Base-by-base conservation (phyloP, 768 basidiomycete genomes). In the Vararia minispora region DNA sequence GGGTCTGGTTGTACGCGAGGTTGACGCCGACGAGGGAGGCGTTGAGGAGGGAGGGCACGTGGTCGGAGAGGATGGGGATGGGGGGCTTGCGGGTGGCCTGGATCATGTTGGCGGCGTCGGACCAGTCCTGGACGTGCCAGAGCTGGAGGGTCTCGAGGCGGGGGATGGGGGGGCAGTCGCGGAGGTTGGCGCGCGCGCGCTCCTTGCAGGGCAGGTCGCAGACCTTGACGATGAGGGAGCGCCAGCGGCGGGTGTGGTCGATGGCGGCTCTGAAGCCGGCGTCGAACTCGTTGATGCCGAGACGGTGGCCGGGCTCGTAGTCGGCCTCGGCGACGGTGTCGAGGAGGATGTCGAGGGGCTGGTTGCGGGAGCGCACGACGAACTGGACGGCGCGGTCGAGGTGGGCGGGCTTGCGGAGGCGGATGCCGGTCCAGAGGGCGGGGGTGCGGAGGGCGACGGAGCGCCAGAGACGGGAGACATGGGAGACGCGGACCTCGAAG, bases 21-120 rank as follows among this genome's bases (percentile, higher is more conserved):
- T 77, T 78, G 44, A 79, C 76, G 35, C 77, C 77, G 44, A 77
- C 74, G 33, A 79, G 59, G 13, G 73, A 74, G 35, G 78, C 61
- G 49, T 75, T 71, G 44, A 57, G 63, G 30, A 78, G 56, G 6
- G 58, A 55, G 9, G 76, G 77, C 9, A 76, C 59, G 16, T 51
- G 42, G 48, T 74, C 73, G 50, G 57, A 57, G 54, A 79, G 77
- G 23, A 76, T 66, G 40, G 65, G 57, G 6, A 78, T 75, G 7
- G 77, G 76, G 3, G 71, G 66, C 10, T 69, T 60, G 46, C 72
- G 66, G n/a, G 74, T 77, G 9, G 72, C 71, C 33, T 66, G 52
- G 47, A 65, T 69, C 9, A 79, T 64, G 32, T 70, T 64, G 41
- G 73, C 65, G 0, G 68, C 52, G 11, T 60, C 68, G 16, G 59